Evolutionary conservation across 169 alveolate genomes (phyloP), one percentile per base, ranked within the genome.

Genomic region (Plasmodium billcollinsi): DNA sequence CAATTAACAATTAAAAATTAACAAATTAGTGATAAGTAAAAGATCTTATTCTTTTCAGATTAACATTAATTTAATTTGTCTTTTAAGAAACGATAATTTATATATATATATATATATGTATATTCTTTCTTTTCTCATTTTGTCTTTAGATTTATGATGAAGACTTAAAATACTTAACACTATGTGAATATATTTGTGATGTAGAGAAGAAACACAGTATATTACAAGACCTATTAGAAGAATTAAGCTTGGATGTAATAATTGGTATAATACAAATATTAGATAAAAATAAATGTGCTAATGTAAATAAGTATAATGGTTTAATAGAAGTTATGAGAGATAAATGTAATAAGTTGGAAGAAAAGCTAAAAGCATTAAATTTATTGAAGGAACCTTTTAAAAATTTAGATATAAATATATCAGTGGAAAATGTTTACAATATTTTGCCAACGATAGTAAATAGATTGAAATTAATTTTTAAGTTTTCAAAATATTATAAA

Each of bases 301-400:
- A 83, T 69, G 76, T 83, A 12, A 83, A 83, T 69, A 83, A 61
- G 11, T 83, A 67, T 73, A 69, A 67, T 7, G 4, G 54, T 2
- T 50, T 83, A 59, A 69, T 83, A 49, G 56, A 29, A 39, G 49
- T 33, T 11, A 83, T 83, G 39, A 83, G 24, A 50, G 73, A 83
- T n/a, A 70, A 83, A 62, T 83, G 91, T 47, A 83, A 67, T 2
- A 59, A 54, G 63, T 62, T 83, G 43, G 71, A 69, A 20, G 91
- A 83, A 62, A 83, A 83, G 33, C 54, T 83, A 73, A 83, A 83
- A 72, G 91, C 91, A 26, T 63, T 83, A 58, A 83, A 69, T 69
- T 54, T 83, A 14, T 47, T 83, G 50, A 72, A 83, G 47, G 91
- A 83, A 43, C 91, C 91, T 24, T 83, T 83, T 50, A 69, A 39